phyloP scores from a whole-genome alignment of 768 basidiomycete genomes.

The Calvatia gigantea region DNA sequence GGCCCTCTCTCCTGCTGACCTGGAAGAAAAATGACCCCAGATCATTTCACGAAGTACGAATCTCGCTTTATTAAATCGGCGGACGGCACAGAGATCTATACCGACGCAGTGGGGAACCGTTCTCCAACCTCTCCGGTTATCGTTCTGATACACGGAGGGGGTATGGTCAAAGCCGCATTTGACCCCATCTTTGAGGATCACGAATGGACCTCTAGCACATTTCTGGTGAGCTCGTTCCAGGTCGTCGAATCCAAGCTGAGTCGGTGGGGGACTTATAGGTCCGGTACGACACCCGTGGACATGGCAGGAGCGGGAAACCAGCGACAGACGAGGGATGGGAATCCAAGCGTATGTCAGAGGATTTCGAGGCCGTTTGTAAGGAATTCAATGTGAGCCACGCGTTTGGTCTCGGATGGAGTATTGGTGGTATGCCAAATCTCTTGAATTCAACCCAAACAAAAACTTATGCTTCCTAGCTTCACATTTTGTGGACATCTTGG shows the following conservation, averaged over 20 bases:
- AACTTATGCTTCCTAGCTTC: conserved; percentile 12
- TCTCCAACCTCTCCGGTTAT: conserved; percentile 25
- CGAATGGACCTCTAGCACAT: conserved; percentile 17
- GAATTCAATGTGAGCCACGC: conserved; percentile 26
- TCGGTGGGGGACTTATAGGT: not conserved
- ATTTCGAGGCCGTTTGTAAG: conserved; percentile 28
- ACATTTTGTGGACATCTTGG: conserved; percentile 23
- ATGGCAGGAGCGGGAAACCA: conserved; percentile 29
- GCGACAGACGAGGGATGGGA: conserved; percentile 21
- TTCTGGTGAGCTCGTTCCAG: conserved; percentile 25
- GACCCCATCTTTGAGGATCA: conserved; percentile 30
- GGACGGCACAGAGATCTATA: conserved; percentile 34
- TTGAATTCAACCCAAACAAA: too few species aligned
- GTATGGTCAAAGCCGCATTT: conserved; percentile 24
- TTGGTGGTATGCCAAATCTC: conserved; percentile 3
- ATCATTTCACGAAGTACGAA: not conserved
- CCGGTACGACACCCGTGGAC: conserved; percentile 29
- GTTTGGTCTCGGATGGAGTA: conserved; percentile 31
- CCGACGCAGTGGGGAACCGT: conserved; percentile 29
- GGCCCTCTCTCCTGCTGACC: too few species aligned
- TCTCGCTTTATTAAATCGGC: conserved; percentile 17
- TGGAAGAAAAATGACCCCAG: not conserved
- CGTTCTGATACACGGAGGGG: conserved; percentile 34
- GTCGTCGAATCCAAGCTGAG: not conserved
- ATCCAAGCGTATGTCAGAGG: conserved; percentile 25